A percentile compares a stretch with the other conserved stretches of the same genome.
These are phyloP conservation scores for Calonectria montana DNA, from an alignment of 2,329 filamentous ascomycete genomes.

Conservation along the genomic window DNA sequence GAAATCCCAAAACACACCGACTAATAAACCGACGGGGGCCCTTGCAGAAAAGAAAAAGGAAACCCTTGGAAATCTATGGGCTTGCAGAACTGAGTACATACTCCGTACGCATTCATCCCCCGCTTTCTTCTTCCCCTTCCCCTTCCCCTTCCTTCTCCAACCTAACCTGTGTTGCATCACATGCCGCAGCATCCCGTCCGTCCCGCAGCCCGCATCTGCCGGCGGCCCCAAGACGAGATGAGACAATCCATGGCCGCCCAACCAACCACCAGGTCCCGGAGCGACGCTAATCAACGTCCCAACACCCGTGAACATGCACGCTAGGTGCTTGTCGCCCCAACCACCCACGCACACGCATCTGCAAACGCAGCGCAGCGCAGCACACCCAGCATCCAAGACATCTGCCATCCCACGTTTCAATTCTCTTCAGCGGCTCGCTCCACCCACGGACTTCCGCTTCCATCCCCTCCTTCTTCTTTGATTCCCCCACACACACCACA, in stretches of 20 bases:
- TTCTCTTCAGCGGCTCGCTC: not conserved
- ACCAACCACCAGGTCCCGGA: not conserved
- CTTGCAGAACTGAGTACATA: too few species aligned
- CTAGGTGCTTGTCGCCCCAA: conserved; percentile 9
- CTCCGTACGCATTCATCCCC: too few species aligned
- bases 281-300: not conserved
- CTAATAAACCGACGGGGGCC: conserved; percentile 6
- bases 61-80: not conserved
- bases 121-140: not conserved
- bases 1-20: conserved; percentile 21
- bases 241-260: not conserved
- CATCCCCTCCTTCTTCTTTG: not conserved
- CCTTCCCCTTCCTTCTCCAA: not conserved
- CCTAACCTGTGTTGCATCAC: conserved; percentile 4
- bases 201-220: conserved; percentile 16
- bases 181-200: conserved; percentile 1
- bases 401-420: conserved; percentile 17
- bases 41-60: not conserved
- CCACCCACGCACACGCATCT: conserved; percentile 3
- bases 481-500: conserved; percentile 41
- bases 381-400: not conserved
- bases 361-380: not conserved
- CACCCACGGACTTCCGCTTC: conserved; percentile 23
- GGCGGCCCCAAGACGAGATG: conserved; percentile 1
- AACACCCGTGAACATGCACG: not conserved